Base-by-base conservation (phyloP, 176 grass and related monocot species). In the Aegilops longissima region DNA sequence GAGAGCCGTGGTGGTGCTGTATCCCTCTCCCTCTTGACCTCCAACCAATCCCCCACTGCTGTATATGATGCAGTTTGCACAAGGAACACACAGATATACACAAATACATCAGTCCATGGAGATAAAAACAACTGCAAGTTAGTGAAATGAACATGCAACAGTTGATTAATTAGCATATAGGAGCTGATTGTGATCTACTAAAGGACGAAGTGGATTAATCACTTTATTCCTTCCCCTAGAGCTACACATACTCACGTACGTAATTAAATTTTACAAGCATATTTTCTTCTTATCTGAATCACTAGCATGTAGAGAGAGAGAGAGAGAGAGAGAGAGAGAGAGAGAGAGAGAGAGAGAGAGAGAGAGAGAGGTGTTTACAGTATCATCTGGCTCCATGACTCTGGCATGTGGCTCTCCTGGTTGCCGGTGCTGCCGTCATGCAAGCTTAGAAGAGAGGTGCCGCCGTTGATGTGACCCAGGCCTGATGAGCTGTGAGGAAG, bases 311-410 rank as follows among this genome's bases (percentile, higher is more conserved):
- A 47, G 61, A 25, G 39, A 12, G 5, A 9, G 4, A 85, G 6
- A 82, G 83, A 78, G 29, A 27, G 45, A 49, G 39, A 12, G 8
- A 9, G 9, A 66, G 56, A 31, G 4, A 39, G 25, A 58, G 3
- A 78, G 36, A 68, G 12, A 82, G 83, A 78, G 58, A 78, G 44
- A 78, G 40, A 83, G 17, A 63, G 39, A 40, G 21, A 76, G 83
- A 82, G 34, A 64, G 70, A 64, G 17, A 86, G 59, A 87, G 73
- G 64, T 77, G 74, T 72, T 91, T 92, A 97, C 97, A 92, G 67
- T 66, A 97, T 80, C 62, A 99, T 88, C 77, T 99, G 97, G 89
- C 94, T 97, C 90, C 91, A 96, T 73, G 97, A 93, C 61, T 99
- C 94, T 1, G 90, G 89, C 76, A 96, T 83, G 73, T 88, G 85